Evolutionary conservation across 2,329 filamentous ascomycete genomes (phyloP).

Genomic region (Hortaea werneckii): DNA sequence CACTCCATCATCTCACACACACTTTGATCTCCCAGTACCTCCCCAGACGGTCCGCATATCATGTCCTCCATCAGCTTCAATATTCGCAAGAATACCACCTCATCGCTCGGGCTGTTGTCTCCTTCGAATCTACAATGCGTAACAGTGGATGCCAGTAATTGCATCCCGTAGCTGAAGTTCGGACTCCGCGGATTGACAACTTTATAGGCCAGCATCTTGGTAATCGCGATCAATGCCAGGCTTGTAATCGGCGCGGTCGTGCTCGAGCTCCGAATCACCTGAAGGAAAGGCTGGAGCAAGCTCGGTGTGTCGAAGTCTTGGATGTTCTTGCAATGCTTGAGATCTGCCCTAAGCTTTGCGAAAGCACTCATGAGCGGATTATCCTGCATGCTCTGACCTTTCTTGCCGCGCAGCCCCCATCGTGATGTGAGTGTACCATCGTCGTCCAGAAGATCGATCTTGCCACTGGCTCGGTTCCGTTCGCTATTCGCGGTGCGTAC

Average conservation of each 20-base stretch:
- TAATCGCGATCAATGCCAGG: slow-evolving; percentile 81
- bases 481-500: slow-evolving; percentile 17
- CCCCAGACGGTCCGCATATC: slow-evolving; percentile 85
- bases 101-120: slow-evolving; percentile 86
- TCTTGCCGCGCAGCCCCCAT: slow-evolving; percentile 91
- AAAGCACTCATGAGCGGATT: slow-evolving; percentile 95
- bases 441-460: slow-evolving; percentile 24
- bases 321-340: slow-evolving; percentile 82
- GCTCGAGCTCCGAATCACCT: slow-evolving; percentile 91
- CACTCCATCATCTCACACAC: slow-evolving; percentile 99
- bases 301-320: slow-evolving; percentile 78
- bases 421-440: slow-evolving; percentile 56
- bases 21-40: slow-evolving; percentile 92
- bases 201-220: slow-evolving; percentile 93
- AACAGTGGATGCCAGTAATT: slow-evolving; percentile 84
- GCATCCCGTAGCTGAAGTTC: slow-evolving; percentile 85
- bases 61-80: slow-evolving; percentile 97
- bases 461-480: slow-evolving; percentile 24
- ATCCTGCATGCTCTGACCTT: slow-evolving; percentile 93
- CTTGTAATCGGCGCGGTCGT: slow-evolving; percentile 95
- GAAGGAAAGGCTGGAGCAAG: slow-evolving; percentile 84
- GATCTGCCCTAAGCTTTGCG: slow-evolving; percentile 74
- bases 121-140: slow-evolving; percentile 97
- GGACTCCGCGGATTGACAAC: slow-evolving; percentile 77
- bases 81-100: slow-evolving; percentile 89